Evolutionary conservation across 495 filamentous ascomycete genomes (phyloP).

Genomic region (Hypoxylon crocopeplum): DNA sequence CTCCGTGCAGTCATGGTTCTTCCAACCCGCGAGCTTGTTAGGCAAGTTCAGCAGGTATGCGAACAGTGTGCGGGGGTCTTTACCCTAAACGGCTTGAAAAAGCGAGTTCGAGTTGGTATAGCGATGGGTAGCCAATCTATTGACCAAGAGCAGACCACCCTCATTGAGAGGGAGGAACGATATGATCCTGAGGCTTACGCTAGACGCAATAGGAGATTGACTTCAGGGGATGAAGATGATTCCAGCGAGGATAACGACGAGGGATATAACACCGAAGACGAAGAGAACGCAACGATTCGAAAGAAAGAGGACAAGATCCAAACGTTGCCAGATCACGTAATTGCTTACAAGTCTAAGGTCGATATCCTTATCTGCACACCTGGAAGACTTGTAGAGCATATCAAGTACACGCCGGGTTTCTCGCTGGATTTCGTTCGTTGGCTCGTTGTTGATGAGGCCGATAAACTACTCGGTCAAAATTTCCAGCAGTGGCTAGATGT

Average conservation of each 20-base stretch:
- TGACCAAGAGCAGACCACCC: slow-evolving; percentile 71
- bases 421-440: slow-evolving; percentile 75
- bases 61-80: slow-evolving; percentile 66
- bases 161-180: slow-evolving; percentile 68
- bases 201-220: slow-evolving; percentile 31
- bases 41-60: slow-evolving; percentile 76
- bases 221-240: slow-evolving; percentile 15
- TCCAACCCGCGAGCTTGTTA: slow-evolving; percentile 88
- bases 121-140: slow-evolving; percentile 81
- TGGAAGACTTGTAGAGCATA: slow-evolving; percentile 89
- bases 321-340: slow-evolving; percentile 66
- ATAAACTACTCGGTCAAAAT: slow-evolving; percentile 86
- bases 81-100: slow-evolving; percentile 56
- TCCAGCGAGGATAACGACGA: slow-evolving; percentile 22
- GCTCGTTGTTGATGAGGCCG: slow-evolving; percentile 93
- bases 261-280: slow-evolving; percentile 41
- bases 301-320: slow-evolving; percentile 39
- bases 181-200: slow-evolving; percentile 46
- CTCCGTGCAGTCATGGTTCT: slow-evolving; percentile 82
- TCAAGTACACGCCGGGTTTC: slow-evolving; percentile 83
- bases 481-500: slow-evolving; percentile 90
- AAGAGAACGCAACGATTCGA: slow-evolving; percentile 35
- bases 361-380: slow-evolving; percentile 94
- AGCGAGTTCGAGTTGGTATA: slow-evolving; percentile 73
- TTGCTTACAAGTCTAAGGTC: slow-evolving; percentile 69